These are phyloP conservation scores for Aureobasidium mangrovei DNA, from an alignment of 2,329 filamentous ascomycete species.

Conservation along the genomic window DNA sequence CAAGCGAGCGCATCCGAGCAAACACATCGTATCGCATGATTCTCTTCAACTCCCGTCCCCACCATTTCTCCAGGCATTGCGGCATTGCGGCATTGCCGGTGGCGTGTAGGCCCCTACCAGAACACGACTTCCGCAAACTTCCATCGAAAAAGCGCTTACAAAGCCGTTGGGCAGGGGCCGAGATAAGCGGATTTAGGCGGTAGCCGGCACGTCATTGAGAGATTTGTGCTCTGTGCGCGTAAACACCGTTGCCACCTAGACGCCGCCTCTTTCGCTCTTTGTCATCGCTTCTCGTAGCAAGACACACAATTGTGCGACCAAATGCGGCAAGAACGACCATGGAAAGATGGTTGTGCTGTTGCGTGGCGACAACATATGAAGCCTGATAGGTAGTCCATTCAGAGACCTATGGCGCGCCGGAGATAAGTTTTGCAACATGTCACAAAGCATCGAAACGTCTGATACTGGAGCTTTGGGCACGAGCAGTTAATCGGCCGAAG, in stretches of 20 bases:
- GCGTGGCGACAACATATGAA: no score
- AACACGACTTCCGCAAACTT: no score
- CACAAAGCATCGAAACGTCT: background rate
- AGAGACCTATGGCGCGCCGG: background rate
- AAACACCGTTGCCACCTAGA: background rate
- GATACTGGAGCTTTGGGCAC: background rate
- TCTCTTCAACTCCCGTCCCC: no score
- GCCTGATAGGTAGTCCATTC: no score
- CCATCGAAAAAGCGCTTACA: background rate
- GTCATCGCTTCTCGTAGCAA: background rate
- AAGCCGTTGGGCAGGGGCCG: slow-evolving; percentile 6
- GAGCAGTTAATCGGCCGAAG: background rate
- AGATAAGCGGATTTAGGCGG: slow-evolving; percentile 1
- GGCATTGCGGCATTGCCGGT: no score
- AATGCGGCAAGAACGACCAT: no score
- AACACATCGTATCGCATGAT: no score
- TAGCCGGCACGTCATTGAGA: background rate
- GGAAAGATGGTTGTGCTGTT: no score
- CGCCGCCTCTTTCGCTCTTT: background rate
- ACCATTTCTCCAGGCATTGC: no score
- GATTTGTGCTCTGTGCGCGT: background rate
- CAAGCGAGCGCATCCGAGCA: background rate
- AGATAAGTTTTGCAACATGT: slow-evolving; percentile 4
- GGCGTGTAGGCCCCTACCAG: no score
- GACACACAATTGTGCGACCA: background rate